Base-by-base conservation (phyloP, 208 protist genomes). In the Trypanosoma rangeli region DNA sequence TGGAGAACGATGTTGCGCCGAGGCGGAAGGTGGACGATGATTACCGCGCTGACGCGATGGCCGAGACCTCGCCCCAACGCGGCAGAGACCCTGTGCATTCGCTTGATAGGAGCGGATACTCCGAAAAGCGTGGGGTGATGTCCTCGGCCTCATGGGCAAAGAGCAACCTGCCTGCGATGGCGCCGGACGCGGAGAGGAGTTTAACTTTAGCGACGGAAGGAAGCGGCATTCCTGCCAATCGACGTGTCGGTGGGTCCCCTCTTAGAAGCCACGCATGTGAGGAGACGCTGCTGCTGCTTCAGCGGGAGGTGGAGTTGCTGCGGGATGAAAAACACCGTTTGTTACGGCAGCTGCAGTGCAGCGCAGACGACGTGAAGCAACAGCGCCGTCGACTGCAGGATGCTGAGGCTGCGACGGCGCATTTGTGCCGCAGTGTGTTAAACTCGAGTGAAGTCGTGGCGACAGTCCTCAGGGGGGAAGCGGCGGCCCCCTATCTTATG, bases 221-320 rank as follows among this genome's bases (percentile, higher is more conserved):
- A 9, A 37, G 33, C 42, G 15, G 13, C 42, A 9, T 9, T 18
- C 13, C 13, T 46, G 15, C 3, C 42, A 5, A 10, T 1, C 3
- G 42, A 15, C 42, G 1, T 46, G 42, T 9, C 12, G 42, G 15
- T 16, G 8, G 8, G 1, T 18, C 12, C 42, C 15, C 42, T 5
- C 42, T 16, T 46, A 18, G 13, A 46, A 3, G 42, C 12, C 13
- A 18, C 42, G 15, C 8, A 42, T 60, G n/a, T 22, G 55, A 13
- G 31, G 20, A 3, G 57, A 48, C 31, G 37, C 46, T 53, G 39
- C 24, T 37, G 2, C 18, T 53, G 24, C 59, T 52, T 52, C 33
- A 64, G 42, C 59, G 59, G 33, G 59, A 52, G 29, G 29, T 31
- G 39, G 59, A 64, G n/a, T n/a, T 64, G 5, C 39, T 64, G 42